These are phyloP conservation scores for Pythium chondricola DNA, from an alignment of 352 stramenopile species.

Conservation along the genomic window DNA sequence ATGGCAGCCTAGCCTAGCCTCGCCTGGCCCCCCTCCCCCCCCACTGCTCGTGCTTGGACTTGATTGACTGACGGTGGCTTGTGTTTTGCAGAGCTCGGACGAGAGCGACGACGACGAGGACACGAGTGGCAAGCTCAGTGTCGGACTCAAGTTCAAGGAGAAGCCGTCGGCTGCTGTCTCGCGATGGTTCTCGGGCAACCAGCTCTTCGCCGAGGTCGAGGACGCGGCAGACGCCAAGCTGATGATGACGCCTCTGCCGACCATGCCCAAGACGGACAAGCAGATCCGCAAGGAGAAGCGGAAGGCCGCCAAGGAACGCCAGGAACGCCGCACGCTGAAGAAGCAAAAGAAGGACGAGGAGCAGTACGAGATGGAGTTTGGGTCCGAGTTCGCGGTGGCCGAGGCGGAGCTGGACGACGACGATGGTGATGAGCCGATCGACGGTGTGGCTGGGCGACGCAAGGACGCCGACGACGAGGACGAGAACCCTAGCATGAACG, in stretches of 20 bases:
- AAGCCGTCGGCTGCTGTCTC: slow-evolving; percentile 69
- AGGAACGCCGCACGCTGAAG: slow-evolving; percentile 80
- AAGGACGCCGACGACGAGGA: not conserved
- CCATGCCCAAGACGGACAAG: slow-evolving; percentile 98
- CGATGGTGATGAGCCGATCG: slow-evolving; percentile 38
- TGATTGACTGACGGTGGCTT: too few relatives aligned
- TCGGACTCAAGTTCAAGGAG: slow-evolving; percentile 72
- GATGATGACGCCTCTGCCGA: slow-evolving; percentile 23
- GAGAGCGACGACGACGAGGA: slow-evolving; percentile 38
- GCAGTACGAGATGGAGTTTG: slow-evolving; percentile 77
- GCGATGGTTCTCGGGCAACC: slow-evolving; percentile 83
- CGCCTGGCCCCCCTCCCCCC: too few relatives aligned
- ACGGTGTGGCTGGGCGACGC: slow-evolving; percentile 15
- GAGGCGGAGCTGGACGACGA: slow-evolving; percentile 35
- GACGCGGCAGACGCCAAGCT: slow-evolving; percentile 37
- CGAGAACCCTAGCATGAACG: slow-evolving; percentile 21
- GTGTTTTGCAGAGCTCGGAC: slow-evolving; percentile 66
- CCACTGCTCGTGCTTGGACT: too few relatives aligned
- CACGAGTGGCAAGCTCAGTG: slow-evolving; percentile 47
- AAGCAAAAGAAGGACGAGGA: slow-evolving; percentile 82
- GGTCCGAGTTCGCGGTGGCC: slow-evolving; percentile 58
- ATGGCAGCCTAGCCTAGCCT: too few relatives aligned
- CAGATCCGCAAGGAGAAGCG: slow-evolving; percentile 96
- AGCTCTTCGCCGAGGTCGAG: slow-evolving; percentile 72
- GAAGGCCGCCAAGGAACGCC: slow-evolving; percentile 89